phyloP scores from a whole-genome alignment of 768 basidiomycete genomes.

The Naganishia randhawae region DNA sequence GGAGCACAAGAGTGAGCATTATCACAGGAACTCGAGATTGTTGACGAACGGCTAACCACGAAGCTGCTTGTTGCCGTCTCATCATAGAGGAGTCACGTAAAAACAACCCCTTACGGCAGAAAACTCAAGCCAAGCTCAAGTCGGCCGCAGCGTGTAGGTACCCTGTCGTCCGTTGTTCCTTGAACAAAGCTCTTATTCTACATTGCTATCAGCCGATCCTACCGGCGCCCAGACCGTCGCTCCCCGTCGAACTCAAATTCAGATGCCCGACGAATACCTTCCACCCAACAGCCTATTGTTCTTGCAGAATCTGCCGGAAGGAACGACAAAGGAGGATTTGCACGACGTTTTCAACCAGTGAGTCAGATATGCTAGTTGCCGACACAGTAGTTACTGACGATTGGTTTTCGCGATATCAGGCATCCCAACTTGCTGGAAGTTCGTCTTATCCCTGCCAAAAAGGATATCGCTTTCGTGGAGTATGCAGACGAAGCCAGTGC shows the following conservation, averaged over 20 bases:
- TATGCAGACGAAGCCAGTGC: slow-evolving; percentile 89
- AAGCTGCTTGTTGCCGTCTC: slow-evolving; percentile 5
- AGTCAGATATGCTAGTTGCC: slow-evolving; percentile 43
- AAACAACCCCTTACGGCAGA: slow-evolving; percentile 83
- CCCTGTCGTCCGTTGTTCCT: slow-evolving; percentile 32
- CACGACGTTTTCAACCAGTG: slow-evolving; percentile 86
- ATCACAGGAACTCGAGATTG: too few relatives aligned
- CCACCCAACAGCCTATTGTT: slow-evolving; percentile 99
- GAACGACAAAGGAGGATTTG: slow-evolving; percentile 85
- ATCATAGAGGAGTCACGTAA: slow-evolving; percentile 70
- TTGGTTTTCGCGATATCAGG: slow-evolving; percentile 53
- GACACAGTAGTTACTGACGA: not conserved
- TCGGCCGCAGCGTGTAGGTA: slow-evolving; percentile 72
- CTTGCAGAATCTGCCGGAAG: slow-evolving; percentile 92
- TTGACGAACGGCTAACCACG: too few relatives aligned
- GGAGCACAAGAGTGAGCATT: slow-evolving; percentile 77
- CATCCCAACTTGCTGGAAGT: slow-evolving; percentile 96
- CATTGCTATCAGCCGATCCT: slow-evolving; percentile 54
- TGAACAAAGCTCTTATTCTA: not conserved
- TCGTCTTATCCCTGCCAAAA: slow-evolving; percentile 94
- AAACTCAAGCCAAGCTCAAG: slow-evolving; percentile 73
- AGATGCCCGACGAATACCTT: slow-evolving; percentile 99
- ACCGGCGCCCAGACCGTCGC: slow-evolving; percentile 35
- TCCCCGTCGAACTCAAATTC: slow-evolving; percentile 58
- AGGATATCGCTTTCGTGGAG: slow-evolving; percentile 98